Conservation (phyloP, 768 basidiomycete genomes). For the Leucocoprinus leucothites region DNA sequence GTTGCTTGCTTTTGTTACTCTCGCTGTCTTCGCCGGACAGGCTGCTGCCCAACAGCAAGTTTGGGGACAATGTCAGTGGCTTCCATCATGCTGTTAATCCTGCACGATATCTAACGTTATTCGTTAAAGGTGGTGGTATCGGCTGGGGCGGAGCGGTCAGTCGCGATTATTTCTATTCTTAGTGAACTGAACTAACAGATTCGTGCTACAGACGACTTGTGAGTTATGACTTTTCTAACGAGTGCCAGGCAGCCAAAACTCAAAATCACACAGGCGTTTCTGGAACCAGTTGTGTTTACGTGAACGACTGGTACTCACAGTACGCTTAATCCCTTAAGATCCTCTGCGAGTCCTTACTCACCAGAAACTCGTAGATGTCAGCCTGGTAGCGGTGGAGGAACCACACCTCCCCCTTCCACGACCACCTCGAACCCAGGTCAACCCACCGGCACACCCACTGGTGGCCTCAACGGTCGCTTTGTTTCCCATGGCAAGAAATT, state of each 20-base stretch:
- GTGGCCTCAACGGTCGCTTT: slow-evolving; percentile 23
- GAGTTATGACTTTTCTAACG: slow-evolving; percentile 3
- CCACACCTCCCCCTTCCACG: background rate
- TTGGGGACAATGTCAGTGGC: slow-evolving; percentile 33
- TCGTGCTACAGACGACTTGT: slow-evolving; percentile 20
- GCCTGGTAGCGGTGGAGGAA: slow-evolving; percentile 16
- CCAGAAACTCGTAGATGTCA: slow-evolving; percentile 8
- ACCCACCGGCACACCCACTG: slow-evolving; percentile 12
- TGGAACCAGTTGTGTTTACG: slow-evolving; percentile 26
- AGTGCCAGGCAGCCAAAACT: background rate
- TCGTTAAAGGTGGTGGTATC: slow-evolving; percentile 25
- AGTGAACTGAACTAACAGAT: background rate
- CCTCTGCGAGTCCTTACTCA: background rate
- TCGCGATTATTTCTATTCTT: background rate
- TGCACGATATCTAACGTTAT: background rate
- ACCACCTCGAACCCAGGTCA: slow-evolving; percentile 2
- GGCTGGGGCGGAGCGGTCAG: slow-evolving; percentile 30
- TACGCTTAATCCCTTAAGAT: slow-evolving; percentile 3
- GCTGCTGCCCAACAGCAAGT: slow-evolving; percentile 23
- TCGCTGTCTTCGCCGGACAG: slow-evolving; percentile 20
- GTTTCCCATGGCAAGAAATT: slow-evolving; percentile 28
- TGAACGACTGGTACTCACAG: slow-evolving; percentile 28
- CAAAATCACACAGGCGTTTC: slow-evolving; percentile 24
- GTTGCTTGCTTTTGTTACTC: slow-evolving; percentile 20
- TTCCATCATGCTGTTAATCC: background rate